Percentiles rank a stretch among this genome's conserved stretches.
These are phyloP conservation scores for Paramecium caudatum DNA, from an alignment of 73 alveolate species.

Conservation along the genomic window DNA sequence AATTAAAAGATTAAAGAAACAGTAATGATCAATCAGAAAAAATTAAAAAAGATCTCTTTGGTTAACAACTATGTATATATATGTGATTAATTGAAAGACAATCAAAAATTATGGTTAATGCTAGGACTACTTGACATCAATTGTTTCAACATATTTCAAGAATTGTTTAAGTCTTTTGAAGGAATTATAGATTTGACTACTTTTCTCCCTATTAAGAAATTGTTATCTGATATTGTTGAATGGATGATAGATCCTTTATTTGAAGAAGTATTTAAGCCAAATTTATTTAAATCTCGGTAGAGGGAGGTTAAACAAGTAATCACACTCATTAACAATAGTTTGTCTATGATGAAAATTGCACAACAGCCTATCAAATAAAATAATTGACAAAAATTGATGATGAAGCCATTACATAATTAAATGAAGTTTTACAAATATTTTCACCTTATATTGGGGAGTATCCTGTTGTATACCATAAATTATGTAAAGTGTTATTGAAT, in stretches of 20 bases:
- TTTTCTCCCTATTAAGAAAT: constrained; percentile 33
- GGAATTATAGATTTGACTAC: constrained; percentile 31
- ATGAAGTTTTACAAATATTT: constrained; percentile 9
- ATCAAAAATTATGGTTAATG: constrained; percentile 68
- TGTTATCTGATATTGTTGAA: constrained; percentile 2
- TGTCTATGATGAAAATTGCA: constrained; percentile 48
- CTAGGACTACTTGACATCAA: not conserved
- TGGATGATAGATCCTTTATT: constrained; percentile 62
- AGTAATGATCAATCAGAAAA: constrained; percentile 44
- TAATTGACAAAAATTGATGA: not conserved
- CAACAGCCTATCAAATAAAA: constrained; percentile 19
- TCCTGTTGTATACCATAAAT: constrained; percentile 40
- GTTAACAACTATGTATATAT: constrained; percentile 34
- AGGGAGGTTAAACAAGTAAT: not conserved
- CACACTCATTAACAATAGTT: not conserved
- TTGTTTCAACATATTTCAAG: not conserved
- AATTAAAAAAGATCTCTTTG: constrained; percentile 36
- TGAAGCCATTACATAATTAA: not conserved
- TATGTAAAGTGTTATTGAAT: not conserved
- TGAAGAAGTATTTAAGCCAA: not conserved
- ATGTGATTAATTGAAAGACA: not conserved
- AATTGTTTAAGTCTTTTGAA: constrained; percentile 30
- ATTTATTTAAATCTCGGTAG: not conserved
- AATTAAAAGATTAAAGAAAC: constrained; percentile 27
- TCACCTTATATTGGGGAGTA: constrained; percentile 17